Percentiles rank a stretch among this genome's conserved stretches.
These are phyloP conservation scores for Xenoacremonium recifei DNA, from an alignment of 2,329 filamentous ascomycete genomes.

Conservation along the genomic window DNA sequence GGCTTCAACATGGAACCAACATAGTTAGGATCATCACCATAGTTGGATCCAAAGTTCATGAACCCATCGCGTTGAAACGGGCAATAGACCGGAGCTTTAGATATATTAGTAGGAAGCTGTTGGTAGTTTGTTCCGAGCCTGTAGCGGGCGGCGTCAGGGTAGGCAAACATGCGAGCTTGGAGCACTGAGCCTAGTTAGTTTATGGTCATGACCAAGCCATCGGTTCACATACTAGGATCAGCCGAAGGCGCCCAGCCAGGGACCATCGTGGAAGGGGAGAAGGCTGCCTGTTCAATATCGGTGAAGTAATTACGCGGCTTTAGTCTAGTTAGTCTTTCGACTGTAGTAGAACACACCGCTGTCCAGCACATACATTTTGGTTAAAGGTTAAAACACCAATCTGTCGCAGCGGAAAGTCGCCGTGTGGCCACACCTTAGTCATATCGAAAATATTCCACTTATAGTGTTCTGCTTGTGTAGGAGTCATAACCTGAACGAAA, in stretches of 20 bases:
- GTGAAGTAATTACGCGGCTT: slow-evolving; percentile 61
- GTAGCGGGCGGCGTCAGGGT: slow-evolving; percentile 62
- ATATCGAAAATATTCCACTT: slow-evolving; percentile 66
- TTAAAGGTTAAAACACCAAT: slow-evolving; percentile 65
- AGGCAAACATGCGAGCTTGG: slow-evolving; percentile 59
- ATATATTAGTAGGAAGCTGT: slow-evolving; percentile 39
- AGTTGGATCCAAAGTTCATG: slow-evolving; percentile 22
- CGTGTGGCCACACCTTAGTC: slow-evolving; percentile 68
- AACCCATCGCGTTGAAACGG: slow-evolving; percentile 23
- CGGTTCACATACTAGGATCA: slow-evolving; percentile 44
- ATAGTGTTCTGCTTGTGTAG: slow-evolving; percentile 60
- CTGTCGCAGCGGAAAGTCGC: slow-evolving; percentile 57
- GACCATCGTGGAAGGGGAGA: slow-evolving; percentile 64
- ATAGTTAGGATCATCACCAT: slow-evolving; percentile 26
- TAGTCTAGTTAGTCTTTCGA: background rate
- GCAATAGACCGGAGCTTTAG: slow-evolving; percentile 19
- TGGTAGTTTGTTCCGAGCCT: slow-evolving; percentile 55
- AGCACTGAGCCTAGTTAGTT: slow-evolving; percentile 35
- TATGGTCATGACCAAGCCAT: background rate
- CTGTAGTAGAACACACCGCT: rapidly evolving
- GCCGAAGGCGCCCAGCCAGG: slow-evolving; percentile 62
- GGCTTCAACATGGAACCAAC: slow-evolving; percentile 23
- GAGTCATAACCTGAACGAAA: slow-evolving; percentile 62
- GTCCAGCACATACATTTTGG: slow-evolving; percentile 52
- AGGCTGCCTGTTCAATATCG: slow-evolving; percentile 68